A percentile compares a stretch with the other conserved stretches of the same genome.
phyloP scores from a whole-genome alignment of 768 basidiomycete species.

The Myochromella boudieri region DNA sequence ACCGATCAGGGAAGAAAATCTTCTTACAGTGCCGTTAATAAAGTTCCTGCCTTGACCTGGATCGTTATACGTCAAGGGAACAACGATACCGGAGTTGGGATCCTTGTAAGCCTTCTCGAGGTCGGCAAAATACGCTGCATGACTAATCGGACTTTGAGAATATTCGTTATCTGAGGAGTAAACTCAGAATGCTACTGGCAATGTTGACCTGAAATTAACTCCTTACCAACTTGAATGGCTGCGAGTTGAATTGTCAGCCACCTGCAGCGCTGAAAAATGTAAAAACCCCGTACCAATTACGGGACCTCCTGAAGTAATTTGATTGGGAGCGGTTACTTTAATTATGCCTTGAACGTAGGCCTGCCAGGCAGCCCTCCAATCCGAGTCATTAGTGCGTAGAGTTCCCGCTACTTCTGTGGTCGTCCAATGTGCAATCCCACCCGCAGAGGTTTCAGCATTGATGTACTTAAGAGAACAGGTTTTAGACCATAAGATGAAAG shows the following conservation, averaged over 20 bases:
- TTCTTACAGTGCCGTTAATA: conserved; percentile 64
- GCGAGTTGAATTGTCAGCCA: conserved; percentile 2
- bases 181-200: background rate
- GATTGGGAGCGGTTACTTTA: conserved; percentile 56
- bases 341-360: conserved; percentile 71
- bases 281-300: conserved; percentile 51
- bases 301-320: conserved; percentile 72
- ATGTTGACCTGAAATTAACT: background rate
- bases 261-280: background rate
- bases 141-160: conserved; percentile 44
- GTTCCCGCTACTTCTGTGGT: conserved; percentile 65
- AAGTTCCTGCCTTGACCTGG: conserved; percentile 58
- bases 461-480: conserved; percentile 45
- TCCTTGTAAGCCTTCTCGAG: conserved; percentile 51
- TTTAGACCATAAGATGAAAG: background rate
- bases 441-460: conserved; percentile 81
- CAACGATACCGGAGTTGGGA: conserved; percentile 53
- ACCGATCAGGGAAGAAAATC: background rate
- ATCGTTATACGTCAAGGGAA: conserved; percentile 78
- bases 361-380: conserved; percentile 70
- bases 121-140: conserved; percentile 60
- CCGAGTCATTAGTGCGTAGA: conserved; percentile 73
- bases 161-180: conserved; percentile 69
- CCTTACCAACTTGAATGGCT: conserved; percentile 58
- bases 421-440: conserved; percentile 70